Evolutionary conservation across 2,329 filamentous ascomycete genomes (phyloP).

Genomic region (Bipolaris gigantea): DNA sequence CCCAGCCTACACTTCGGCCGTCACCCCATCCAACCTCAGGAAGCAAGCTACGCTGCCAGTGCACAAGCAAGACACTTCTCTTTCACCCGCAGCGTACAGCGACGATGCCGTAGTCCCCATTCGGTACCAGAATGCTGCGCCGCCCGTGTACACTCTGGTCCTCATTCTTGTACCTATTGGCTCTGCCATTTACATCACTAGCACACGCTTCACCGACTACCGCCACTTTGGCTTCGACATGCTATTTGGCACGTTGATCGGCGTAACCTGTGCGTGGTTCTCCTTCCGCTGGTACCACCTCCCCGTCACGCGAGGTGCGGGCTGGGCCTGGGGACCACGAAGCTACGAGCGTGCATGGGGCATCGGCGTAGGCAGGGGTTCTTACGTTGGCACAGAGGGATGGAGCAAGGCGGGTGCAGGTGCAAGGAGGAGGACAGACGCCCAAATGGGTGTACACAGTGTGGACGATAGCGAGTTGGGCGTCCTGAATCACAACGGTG

Average conservation of each 20-base stretch:
- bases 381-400: slow-evolving; percentile 53
- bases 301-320: slow-evolving; percentile 74
- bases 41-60: slow-evolving; percentile 25
- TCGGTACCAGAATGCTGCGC: slow-evolving; percentile 76
- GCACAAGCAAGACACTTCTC: slow-evolving; percentile 28
- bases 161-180: slow-evolving; percentile 72
- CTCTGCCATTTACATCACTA: slow-evolving; percentile 77
- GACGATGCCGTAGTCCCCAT: slow-evolving; percentile 53
- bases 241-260: slow-evolving; percentile 79
- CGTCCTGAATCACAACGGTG: slow-evolving; percentile 8
- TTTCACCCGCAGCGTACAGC: slow-evolving; percentile 22
- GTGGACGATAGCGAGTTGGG: slow-evolving; percentile 11
- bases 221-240: slow-evolving; percentile 94
- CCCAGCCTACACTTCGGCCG: slow-evolving; percentile 53
- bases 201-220: slow-evolving; percentile 84
- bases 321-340: slow-evolving; percentile 87
- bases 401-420: slow-evolving; percentile 37
- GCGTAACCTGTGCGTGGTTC: slow-evolving; percentile 69
- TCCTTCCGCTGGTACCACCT: slow-evolving; percentile 86
- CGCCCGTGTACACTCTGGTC: slow-evolving; percentile 76
- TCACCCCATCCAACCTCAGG: slow-evolving; percentile 41
- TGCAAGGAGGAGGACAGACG: slow-evolving; percentile 7
- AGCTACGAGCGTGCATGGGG: slow-evolving; percentile 75
- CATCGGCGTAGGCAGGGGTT: slow-evolving; percentile 64
- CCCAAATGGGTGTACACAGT: slow-evolving; percentile 1